These are phyloP conservation scores for Alternaria alternata DNA, from an alignment of 2,329 filamentous ascomycete genomes.

Conservation along the genomic window DNA sequence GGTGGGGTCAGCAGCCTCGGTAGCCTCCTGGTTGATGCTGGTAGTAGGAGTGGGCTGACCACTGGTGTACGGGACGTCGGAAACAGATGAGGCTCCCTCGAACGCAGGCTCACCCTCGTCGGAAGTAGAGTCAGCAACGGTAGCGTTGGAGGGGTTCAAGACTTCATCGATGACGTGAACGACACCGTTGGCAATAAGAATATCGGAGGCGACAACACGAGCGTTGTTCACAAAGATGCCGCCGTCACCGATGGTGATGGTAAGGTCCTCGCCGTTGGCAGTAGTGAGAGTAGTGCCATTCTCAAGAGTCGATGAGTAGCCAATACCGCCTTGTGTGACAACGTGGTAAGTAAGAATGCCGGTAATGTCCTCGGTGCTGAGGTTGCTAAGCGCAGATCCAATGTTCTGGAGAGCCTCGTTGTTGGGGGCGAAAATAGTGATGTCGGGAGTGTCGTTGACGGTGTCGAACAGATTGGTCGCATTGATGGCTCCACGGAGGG, in stretches of 20 bases:
- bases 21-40: conserved; percentile 47
- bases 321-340: conserved; percentile 60
- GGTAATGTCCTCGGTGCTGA: conserved; percentile 59
- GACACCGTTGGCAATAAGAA: conserved; percentile 57
- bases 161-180: conserved; percentile 65
- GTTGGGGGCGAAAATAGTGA: conserved; percentile 72
- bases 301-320: conserved; percentile 59
- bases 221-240: conserved; percentile 57
- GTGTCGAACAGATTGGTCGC: conserved; percentile 51
- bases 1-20: conserved; percentile 27
- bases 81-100: conserved; percentile 58
- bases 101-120: conserved; percentile 63
- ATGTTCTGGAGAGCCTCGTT: conserved; percentile 68
- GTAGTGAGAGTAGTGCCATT: conserved; percentile 53
- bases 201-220: conserved; percentile 51
- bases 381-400: conserved; percentile 59
- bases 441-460: conserved; percentile 54
- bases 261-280: conserved; percentile 50
- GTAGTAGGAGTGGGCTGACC: conserved; percentile 59
- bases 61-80: conserved; percentile 63
- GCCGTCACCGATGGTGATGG: conserved; percentile 49
- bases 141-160: conserved; percentile 62
- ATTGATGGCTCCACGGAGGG: conserved; percentile 53
- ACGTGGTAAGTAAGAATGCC: conserved; percentile 71
- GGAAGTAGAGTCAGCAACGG: conserved; percentile 54